A percentile compares a stretch with the other conserved stretches of the same genome.
These are phyloP conservation scores for Nitzschia sp. DNA, from an alignment of 108 stramenopile genomes.

Conservation along the genomic window DNA sequence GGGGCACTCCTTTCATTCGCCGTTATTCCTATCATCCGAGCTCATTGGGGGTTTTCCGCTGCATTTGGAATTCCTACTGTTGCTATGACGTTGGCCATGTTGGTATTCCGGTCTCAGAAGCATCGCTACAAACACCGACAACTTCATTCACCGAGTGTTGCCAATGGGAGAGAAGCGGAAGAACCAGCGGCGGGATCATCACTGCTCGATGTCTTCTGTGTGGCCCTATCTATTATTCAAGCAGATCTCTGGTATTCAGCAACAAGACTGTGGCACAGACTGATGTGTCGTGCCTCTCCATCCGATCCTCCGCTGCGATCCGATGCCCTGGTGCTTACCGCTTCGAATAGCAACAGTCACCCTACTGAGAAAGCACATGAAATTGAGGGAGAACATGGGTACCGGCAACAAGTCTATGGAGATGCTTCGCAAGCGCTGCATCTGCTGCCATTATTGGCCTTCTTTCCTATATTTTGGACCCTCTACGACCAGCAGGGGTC, in stretches of 20 bases:
- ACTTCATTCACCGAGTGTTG: too few species aligned
- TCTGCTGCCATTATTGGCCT: slow-evolving; percentile 43
- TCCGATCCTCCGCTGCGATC: slow-evolving; percentile 11
- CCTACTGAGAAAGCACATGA: too few species aligned
- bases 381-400: too few species aligned
- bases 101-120: slow-evolving; percentile 38
- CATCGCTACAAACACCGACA: slow-evolving; percentile 35
- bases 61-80: slow-evolving; percentile 56
- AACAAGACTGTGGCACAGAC: too few species aligned
- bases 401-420: slow-evolving; percentile 2
- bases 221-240: too few species aligned
- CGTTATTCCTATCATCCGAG: slow-evolving; percentile 44
- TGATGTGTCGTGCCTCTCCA: too few species aligned
- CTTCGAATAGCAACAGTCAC: background rate
- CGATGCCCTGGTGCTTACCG: background rate
- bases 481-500: slow-evolving; percentile 73
- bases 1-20: slow-evolving; percentile 54
- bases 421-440: slow-evolving; percentile 46
- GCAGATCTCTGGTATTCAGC: too few species aligned
- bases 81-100: slow-evolving; percentile 47
- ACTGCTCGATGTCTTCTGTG: too few species aligned
- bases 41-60: slow-evolving; percentile 48
- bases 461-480: slow-evolving; percentile 70
- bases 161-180: too few species aligned
- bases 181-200: too few species aligned